phyloP scores from a whole-genome alignment of 2,329 filamentous ascomycete genomes.

The Neonectria magnoliae region DNA sequence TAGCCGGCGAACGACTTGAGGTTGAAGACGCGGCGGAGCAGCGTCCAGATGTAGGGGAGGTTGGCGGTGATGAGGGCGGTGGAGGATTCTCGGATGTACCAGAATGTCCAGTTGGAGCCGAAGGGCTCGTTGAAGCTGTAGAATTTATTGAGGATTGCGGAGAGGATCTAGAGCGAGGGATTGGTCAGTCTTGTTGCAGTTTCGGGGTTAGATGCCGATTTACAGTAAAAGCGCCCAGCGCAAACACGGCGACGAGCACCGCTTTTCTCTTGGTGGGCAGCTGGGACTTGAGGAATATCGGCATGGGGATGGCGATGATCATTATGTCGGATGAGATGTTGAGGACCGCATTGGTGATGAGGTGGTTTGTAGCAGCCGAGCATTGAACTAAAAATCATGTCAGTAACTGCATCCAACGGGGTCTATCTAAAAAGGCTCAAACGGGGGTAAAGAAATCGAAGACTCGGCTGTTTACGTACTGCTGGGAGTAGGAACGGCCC shows the following conservation, averaged over 20 bases:
- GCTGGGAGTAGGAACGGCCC: slow-evolving; percentile 64
- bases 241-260: slow-evolving; percentile 59
- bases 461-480: slow-evolving; percentile 46
- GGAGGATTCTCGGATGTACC: slow-evolving; percentile 57
- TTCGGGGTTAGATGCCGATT: slow-evolving; percentile 24
- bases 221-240: slow-evolving; percentile 59
- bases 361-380: slow-evolving; percentile 64
- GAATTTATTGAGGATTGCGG: slow-evolving; percentile 58
- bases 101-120: slow-evolving; percentile 52
- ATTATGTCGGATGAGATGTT: slow-evolving; percentile 69
- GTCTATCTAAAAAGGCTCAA: background rate
- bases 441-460: background rate
- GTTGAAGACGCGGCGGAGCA: slow-evolving; percentile 50
- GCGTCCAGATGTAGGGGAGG: slow-evolving; percentile 54
- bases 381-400: slow-evolving; percentile 60
- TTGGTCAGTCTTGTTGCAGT: slow-evolving; percentile 12
- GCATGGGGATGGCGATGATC: slow-evolving; percentile 68
- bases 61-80: slow-evolving; percentile 56
- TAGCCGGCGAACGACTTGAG: slow-evolving; percentile 48
- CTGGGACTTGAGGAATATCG: slow-evolving; percentile 60
- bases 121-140: slow-evolving; percentile 54
- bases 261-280: slow-evolving; percentile 62
- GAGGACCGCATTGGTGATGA: slow-evolving; percentile 67
- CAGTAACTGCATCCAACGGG: slow-evolving; percentile 10
- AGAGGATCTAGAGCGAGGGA: slow-evolving; percentile 53